Evolutionary conservation across 192 early-diverging fungal genomes (phyloP).

Genomic region (Chytriomyces sp.): DNA sequence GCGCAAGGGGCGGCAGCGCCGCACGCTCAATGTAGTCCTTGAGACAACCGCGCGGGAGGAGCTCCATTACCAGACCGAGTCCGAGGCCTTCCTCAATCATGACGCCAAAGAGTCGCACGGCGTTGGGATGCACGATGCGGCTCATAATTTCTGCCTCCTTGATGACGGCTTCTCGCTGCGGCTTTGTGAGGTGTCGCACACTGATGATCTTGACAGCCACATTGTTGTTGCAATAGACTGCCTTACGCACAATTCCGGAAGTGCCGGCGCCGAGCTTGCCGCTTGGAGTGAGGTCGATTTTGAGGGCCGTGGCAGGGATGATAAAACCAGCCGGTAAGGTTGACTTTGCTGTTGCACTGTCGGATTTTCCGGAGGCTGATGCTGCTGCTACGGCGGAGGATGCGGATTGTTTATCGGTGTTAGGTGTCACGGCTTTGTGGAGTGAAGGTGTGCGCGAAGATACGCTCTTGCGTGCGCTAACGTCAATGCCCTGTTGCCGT

Average conservation of each 20-base stretch:
- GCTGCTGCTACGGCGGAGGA: background rate
- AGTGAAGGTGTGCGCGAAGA: background rate
- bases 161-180: slow-evolving; percentile 29
- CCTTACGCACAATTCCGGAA: slow-evolving; percentile 18
- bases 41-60: slow-evolving; percentile 23
- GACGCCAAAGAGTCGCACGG: slow-evolving; percentile 27
- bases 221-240: slow-evolving; percentile 3
- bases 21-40: slow-evolving; percentile 11
- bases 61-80: slow-evolving; percentile 23
- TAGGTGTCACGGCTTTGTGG: background rate
- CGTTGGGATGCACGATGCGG: slow-evolving; percentile 28
- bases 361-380: no score
- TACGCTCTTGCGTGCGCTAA: background rate
- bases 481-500: slow-evolving; percentile 28
- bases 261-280: slow-evolving; percentile 29
- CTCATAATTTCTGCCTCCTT: slow-evolving; percentile 34
- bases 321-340: slow-evolving; percentile 28
- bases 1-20: slow-evolving; percentile 15
- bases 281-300: slow-evolving; percentile 23
- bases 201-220: slow-evolving; percentile 30
- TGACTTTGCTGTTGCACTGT: slow-evolving; percentile 6
- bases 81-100: slow-evolving; percentile 32
- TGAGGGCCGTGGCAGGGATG: slow-evolving; percentile 23
- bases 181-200: slow-evolving; percentile 22
- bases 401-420: background rate